A percentile compares a stretch with the other conserved stretches of the same genome.
Conservation (phyloP, 805 yeast genomes). For the Nakazawaea populi region DNA sequence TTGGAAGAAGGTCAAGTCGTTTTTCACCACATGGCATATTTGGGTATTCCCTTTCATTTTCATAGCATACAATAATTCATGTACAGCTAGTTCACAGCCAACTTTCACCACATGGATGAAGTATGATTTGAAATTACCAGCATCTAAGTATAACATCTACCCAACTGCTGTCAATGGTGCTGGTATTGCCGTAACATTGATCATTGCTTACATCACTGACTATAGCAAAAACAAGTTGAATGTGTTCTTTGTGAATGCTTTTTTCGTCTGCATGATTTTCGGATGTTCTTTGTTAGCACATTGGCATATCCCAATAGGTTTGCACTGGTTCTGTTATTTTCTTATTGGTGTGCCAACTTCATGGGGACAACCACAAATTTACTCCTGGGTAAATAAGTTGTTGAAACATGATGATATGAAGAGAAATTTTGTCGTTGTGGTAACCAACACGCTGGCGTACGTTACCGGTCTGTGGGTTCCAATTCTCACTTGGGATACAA, state of each 20-base stretch:
- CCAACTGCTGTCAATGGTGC: conserved; percentile 34
- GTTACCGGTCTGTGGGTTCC: conserved; percentile 36
- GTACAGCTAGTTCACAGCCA: conserved; percentile 32
- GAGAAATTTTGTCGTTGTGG: conserved; percentile 29
- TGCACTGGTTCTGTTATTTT: conserved; percentile 46
- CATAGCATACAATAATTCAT: conserved; percentile 30
- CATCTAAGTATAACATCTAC: conserved; percentile 31
- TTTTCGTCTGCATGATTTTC: conserved; percentile 32
- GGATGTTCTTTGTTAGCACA: conserved; percentile 37
- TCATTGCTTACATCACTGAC: conserved; percentile 31
- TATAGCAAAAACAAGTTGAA: conserved; percentile 29
- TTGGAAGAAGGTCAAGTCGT: conserved; percentile 30
- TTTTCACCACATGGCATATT: conserved; percentile 45
- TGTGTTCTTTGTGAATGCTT: conserved; percentile 29
- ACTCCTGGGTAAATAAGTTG: conserved; percentile 49
- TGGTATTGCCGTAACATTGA: conserved; percentile 31
- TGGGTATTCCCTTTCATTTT: conserved; percentile 36
- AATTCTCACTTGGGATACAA: conserved; percentile 32
- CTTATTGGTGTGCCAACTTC: conserved; percentile 40
- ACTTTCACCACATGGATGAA: conserved; percentile 42
- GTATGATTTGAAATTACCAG: conserved; percentile 24
- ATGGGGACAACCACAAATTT: conserved; percentile 52
- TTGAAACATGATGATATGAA: conserved; percentile 37
- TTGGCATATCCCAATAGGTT: conserved; percentile 44
- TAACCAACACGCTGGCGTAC: conserved; percentile 36